These are phyloP conservation scores for Melampsora americana DNA, from an alignment of 1,284 basidiomycete genomes.

Conservation along the genomic window DNA sequence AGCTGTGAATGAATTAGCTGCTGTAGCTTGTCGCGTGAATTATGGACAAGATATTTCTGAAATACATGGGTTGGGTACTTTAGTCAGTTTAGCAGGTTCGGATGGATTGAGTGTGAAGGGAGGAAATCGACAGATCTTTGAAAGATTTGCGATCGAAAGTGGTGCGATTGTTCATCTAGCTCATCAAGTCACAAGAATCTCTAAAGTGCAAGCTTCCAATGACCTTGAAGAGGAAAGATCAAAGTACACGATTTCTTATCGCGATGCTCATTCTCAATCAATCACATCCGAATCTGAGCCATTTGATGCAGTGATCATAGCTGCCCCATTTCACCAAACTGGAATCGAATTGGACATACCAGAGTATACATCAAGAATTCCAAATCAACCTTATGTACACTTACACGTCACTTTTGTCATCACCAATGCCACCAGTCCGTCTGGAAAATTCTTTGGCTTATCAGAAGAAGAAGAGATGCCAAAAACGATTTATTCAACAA, in stretches of 20 bases:
- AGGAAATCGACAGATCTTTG: slow-evolving; percentile 84
- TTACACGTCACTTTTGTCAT: slow-evolving; percentile 85
- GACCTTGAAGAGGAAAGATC: background rate
- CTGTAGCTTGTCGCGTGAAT: slow-evolving; percentile 80
- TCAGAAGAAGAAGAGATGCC: slow-evolving; percentile 60
- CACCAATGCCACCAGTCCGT: slow-evolving; percentile 66
- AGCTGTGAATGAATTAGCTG: slow-evolving; percentile 74
- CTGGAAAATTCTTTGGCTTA: slow-evolving; percentile 70
- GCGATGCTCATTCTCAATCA: slow-evolving; percentile 45
- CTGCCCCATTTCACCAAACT: slow-evolving; percentile 69
- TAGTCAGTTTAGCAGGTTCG: slow-evolving; percentile 68
- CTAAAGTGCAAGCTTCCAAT: slow-evolving; percentile 44
- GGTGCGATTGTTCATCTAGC: slow-evolving; percentile 67
- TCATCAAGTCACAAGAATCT: slow-evolving; percentile 60
- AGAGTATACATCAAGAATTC: slow-evolving; percentile 59
- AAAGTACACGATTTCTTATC: slow-evolving; percentile 47
- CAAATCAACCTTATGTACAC: slow-evolving; percentile 70
- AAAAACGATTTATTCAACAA: slow-evolving; percentile 69
- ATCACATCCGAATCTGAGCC: slow-evolving; percentile 57
- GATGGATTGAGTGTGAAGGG: slow-evolving; percentile 68
- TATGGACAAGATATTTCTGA: slow-evolving; percentile 72
- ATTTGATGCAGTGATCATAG: slow-evolving; percentile 64
- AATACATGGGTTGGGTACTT: slow-evolving; percentile 77
- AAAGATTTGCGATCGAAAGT: slow-evolving; percentile 70
- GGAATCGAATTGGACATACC: slow-evolving; percentile 61